Percentiles rank a stretch among this genome's conserved stretches.
phyloP scores from a whole-genome alignment of 768 basidiomycete species.

The Gymnopilus dilepis region DNA sequence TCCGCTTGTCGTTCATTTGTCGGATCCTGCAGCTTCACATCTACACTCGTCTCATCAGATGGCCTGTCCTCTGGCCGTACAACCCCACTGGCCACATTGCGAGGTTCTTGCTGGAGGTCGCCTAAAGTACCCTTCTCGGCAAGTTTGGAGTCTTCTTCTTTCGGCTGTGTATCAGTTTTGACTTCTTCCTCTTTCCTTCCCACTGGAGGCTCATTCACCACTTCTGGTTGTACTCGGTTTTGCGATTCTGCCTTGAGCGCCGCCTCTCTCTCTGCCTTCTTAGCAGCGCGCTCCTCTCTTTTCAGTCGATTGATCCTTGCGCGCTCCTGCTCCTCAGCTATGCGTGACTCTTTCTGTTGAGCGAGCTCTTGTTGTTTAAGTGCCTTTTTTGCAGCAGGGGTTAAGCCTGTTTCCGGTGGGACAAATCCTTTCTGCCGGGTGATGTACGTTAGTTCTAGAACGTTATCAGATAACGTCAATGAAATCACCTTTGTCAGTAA shows the following conservation, averaged over 20 bases:
- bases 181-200: conserved; percentile 12
- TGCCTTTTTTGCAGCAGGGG: conserved; percentile 30
- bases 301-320: conserved; percentile 34
- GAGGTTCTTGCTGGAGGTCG: neutral
- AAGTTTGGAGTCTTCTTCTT: neutral
- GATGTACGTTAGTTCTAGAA: conserved; percentile 3
- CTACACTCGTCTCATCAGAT: too few relatives aligned
- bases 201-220: too few relatives aligned
- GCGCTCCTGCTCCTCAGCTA: conserved; percentile 34
- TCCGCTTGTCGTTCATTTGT: too few relatives aligned
- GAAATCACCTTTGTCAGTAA: conserved; percentile 37
- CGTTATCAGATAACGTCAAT: neutral
- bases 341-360: conserved; percentile 29
- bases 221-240: conserved; percentile 17
- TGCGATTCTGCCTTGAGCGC: conserved; percentile 18
- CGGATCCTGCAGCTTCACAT: too few relatives aligned
- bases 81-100: too few relatives aligned
- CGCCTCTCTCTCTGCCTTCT: conserved; percentile 24
- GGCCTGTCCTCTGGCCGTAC: too few relatives aligned
- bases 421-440: conserved; percentile 39
- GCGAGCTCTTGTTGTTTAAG: conserved; percentile 29
- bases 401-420: conserved; percentile 22
- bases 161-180: neutral
- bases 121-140: neutral
- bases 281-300: conserved; percentile 34